phyloP scores from a whole-genome alignment of 352 stramenopile genomes.

The Phytophthora palmivora region DNA sequence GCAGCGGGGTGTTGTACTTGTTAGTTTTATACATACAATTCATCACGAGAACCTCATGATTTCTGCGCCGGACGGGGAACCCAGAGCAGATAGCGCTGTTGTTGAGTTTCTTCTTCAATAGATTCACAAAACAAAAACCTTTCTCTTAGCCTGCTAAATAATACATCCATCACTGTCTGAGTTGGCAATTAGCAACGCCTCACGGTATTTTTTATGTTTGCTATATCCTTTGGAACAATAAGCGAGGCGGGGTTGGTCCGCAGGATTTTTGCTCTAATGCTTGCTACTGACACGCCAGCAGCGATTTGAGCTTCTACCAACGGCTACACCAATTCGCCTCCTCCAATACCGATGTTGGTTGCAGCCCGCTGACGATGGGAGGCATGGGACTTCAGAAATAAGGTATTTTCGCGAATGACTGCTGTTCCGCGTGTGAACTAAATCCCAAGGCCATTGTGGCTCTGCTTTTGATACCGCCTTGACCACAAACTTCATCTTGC shows the following conservation, averaged over 20 bases:
- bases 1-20: too few species aligned
- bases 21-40: background rate
- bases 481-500: too few species aligned
- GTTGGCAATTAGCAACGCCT: conserved; percentile 2
- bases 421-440: conserved; percentile 21
- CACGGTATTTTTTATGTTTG: conserved; percentile 13
- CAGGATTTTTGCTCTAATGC: conserved; percentile 9
- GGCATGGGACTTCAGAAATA: conserved; percentile 7
- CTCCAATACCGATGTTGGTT: too few species aligned
- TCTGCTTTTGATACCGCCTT: conserved; percentile 14
- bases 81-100: conserved; percentile 19
- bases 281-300: conserved; percentile 19
- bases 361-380: conserved; percentile 16
- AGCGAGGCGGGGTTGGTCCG: conserved; percentile 8
- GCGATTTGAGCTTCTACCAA: conserved; percentile 15
- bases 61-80: background rate
- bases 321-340: background rate
- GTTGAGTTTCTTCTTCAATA: conserved; percentile 7
- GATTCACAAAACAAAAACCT: conserved; percentile 13
- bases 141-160: conserved; percentile 3
- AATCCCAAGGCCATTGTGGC: conserved; percentile 10
- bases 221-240: conserved; percentile 18
- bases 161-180: conserved; percentile 7
- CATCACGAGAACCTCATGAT: conserved; percentile 8
- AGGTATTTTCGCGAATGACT: conserved; percentile 22